Percentiles rank a stretch among this genome's conserved stretches.
These are phyloP conservation scores for Neurospora sp. DNA, from an alignment of 495 filamentous ascomycete species.

Conservation along the genomic window DNA sequence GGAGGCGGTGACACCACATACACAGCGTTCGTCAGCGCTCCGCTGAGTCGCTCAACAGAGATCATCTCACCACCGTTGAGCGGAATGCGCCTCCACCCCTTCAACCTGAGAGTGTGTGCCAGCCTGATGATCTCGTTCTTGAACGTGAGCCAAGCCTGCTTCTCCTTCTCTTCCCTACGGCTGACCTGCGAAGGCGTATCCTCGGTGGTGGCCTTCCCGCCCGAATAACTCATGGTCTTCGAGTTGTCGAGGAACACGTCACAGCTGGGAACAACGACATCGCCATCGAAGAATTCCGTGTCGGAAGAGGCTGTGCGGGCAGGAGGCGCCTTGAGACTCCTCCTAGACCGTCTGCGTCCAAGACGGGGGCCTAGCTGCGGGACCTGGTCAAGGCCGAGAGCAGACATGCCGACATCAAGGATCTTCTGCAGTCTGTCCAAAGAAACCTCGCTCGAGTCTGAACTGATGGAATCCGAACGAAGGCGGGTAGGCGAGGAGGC, in stretches of 20 bases:
- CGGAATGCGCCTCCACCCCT: constrained; percentile 79
- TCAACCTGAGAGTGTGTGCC: constrained; percentile 77
- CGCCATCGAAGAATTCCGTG: constrained; percentile 66
- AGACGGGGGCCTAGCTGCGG: constrained; percentile 24
- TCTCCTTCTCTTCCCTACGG: constrained; percentile 48
- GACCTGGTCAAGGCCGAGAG: constrained; percentile 29
- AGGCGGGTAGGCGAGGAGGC: constrained; percentile 5
- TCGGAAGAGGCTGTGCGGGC: constrained; percentile 53
- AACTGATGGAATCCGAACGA: constrained; percentile 35
- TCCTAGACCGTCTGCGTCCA: constrained; percentile 24
- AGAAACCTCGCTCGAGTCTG: constrained; percentile 50
- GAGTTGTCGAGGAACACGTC: constrained; percentile 80
- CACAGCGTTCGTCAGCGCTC: constrained; percentile 90
- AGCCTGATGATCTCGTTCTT: constrained; percentile 85
- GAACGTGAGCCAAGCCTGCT: constrained; percentile 66
- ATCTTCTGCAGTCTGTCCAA: constrained; percentile 63
- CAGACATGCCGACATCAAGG: constrained; percentile 47
- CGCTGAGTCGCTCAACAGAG: constrained; percentile 75
- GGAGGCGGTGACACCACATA: constrained; percentile 84
- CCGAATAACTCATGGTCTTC: constrained; percentile 67
- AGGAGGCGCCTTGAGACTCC: constrained; percentile 12
- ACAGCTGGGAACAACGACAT: constrained; percentile 62
- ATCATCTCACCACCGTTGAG: constrained; percentile 56
- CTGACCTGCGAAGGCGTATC: constrained; percentile 32
- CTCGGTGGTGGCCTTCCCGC: constrained; percentile 44